Base-by-base conservation (phyloP, 192 early-diverging fungal species). In the Backusella tarrabulga region DNA sequence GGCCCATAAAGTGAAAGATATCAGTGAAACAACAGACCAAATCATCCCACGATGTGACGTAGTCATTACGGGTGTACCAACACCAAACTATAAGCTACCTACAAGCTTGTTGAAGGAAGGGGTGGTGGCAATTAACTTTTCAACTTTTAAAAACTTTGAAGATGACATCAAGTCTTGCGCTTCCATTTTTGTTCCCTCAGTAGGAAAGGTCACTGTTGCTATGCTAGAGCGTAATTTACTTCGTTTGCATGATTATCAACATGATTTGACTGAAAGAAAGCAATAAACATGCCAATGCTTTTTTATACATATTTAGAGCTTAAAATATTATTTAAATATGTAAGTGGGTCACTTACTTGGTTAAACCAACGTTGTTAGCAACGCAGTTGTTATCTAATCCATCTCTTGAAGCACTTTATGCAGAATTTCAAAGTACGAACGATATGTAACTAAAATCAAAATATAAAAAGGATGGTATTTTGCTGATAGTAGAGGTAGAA, bases 161-260 rank as follows among this genome's bases (percentile, higher is more conserved):
- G 95, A 96, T 32, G 94, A 95, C 63, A 90, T 99, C 77, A 94
- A 94, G 83, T 89, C 94, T 32, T 91, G 94, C 63, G 96, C 98
- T 60, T 92, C 94, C 23, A 97, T 99, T 81, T 99, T 93, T 83
- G 97, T 99, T 44, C 96, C 96, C 0, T 91, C 93, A 1, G 95
- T 99, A 11, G 98, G 98, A 63, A 98, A 99, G 82, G 98, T 98
- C 69, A 99, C 98, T 5, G 96, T 99, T 19, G 94, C 96, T 19
- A 99, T 99, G 98, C 87, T 99, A 34, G 91, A 98, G 86, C 90
- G 98, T 79, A 99, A 99, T 82, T 85, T 99, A 63, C 81, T 98
- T 50, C 90, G 98, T 38, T 87, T 98, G 38, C 91, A 93, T 82
- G 92, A 93, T 80, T 94, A 94, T 84, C 88, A 89, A 76, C 26